These are phyloP conservation scores for Auricularia sp. DNA, from an alignment of 768 basidiomycete genomes.

Conservation along the genomic window DNA sequence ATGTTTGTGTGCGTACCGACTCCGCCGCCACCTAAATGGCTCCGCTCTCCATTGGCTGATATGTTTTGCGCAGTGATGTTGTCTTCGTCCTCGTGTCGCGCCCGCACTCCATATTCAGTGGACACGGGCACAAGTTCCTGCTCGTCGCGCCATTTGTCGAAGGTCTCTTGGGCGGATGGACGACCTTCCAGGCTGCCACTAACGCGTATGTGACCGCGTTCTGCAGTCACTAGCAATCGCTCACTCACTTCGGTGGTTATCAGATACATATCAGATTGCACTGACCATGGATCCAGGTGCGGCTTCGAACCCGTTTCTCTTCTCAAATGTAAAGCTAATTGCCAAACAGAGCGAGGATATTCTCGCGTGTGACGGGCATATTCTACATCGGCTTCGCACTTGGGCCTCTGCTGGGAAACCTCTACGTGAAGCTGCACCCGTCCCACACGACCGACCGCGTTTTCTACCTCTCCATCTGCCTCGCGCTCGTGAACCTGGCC, in stretches of 20 bases:
- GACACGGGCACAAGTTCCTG: constrained; percentile 64
- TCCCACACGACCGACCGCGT: constrained; percentile 35
- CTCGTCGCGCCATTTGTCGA: constrained; percentile 71
- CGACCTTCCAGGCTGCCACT: constrained; percentile 51
- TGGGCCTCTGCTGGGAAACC: constrained; percentile 62
- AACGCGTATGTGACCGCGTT: constrained; percentile 29
- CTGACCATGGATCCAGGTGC: constrained; percentile 59
- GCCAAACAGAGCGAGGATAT: constrained; percentile 38
- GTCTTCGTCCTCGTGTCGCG: constrained; percentile 72
- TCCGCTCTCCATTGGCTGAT: constrained; percentile 4
- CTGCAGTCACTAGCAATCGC: constrained; percentile 13
- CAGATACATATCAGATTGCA: constrained; percentile 61
- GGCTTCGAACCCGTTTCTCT: neutral
- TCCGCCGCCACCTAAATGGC: constrained; percentile 21
- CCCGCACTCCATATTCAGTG: constrained; percentile 44
- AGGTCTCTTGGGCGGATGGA: constrained; percentile 73
- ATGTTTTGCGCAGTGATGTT: constrained; percentile 48
- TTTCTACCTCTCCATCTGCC: constrained; percentile 40
- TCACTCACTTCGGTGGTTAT: neutral
- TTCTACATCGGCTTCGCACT: constrained; percentile 67
- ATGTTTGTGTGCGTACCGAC: constrained; percentile 53
- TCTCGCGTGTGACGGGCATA: constrained; percentile 57
- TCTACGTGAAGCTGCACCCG: constrained; percentile 36
- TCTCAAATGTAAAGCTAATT: neutral
- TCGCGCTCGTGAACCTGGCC: constrained; percentile 39